Percentiles rank a stretch among this genome's conserved stretches.
Conservation (phyloP, 331 rosid species). For the Quercus lobata region DNA sequence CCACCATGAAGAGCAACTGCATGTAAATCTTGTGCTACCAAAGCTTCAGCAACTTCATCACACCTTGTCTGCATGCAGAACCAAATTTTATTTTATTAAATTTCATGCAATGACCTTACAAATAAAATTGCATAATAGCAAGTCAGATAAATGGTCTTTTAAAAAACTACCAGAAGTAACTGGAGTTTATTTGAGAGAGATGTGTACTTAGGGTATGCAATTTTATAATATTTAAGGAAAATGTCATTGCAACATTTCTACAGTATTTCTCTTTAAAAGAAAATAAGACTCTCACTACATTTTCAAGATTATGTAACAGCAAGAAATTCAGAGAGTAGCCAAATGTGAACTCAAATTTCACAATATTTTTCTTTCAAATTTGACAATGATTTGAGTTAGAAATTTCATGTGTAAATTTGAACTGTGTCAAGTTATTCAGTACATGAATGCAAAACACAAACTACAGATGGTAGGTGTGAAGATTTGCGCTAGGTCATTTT, state of each 20-base stretch:
- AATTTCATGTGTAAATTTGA: background rate
- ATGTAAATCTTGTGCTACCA: conserved; percentile 78
- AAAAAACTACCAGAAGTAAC: background rate
- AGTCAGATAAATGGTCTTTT: background rate
- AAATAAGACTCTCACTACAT: background rate
- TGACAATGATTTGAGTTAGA: background rate
- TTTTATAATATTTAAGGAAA: background rate
- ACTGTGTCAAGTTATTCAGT: background rate
- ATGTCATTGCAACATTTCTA: background rate
- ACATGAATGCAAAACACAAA: background rate
- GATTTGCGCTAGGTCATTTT: background rate
- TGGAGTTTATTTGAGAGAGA: background rate
- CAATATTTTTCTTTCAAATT: background rate
- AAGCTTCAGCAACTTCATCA: conserved; percentile 76
- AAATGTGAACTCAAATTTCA: background rate
- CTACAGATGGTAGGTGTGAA: background rate
- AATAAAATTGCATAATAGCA: background rate
- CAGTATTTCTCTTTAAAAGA: background rate
- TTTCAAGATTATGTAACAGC: background rate
- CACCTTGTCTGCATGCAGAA: conserved; percentile 64
- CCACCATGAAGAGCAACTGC: conserved; percentile 93
- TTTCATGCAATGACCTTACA: background rate
- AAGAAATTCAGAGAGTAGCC: background rate
- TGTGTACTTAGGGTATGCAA: background rate
- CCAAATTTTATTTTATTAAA: conserved; percentile 3